A percentile compares a stretch with the other conserved stretches of the same genome.
Conservation (phyloP, 805 yeast species). For the Cyberlindnera lachancei region DNA sequence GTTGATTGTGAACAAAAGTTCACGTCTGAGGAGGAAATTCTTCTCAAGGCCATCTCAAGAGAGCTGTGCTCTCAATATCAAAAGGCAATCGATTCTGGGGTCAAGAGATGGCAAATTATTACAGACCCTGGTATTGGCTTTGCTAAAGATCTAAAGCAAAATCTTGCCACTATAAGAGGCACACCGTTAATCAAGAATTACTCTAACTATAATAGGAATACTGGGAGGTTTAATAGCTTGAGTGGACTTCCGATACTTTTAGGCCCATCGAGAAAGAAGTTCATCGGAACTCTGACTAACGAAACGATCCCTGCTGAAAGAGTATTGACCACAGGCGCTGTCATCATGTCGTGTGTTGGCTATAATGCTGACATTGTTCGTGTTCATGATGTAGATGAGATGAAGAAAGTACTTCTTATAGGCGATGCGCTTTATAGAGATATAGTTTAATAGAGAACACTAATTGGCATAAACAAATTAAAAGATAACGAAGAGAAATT, state of each 20-base stretch:
- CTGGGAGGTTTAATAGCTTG: constrained; percentile 14
- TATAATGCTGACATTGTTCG: constrained; percentile 75
- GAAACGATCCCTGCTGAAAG: constrained; percentile 53
- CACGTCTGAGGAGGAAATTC: constrained; percentile 23
- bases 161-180: constrained; percentile 53
- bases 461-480: constrained; percentile 1
- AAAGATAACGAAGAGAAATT: neutral
- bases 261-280: constrained; percentile 86
- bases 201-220: constrained; percentile 27
- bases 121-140: constrained; percentile 96
- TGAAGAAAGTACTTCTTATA: constrained; percentile 43
- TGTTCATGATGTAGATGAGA: constrained; percentile 74
- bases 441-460: constrained; percentile 5
- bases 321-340: constrained; percentile 68
- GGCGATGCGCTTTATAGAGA: constrained; percentile 69
- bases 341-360: constrained; percentile 65
- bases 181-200: constrained; percentile 41
- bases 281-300: constrained; percentile 69
- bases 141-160: constrained; percentile 76
- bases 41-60: constrained; percentile 50
- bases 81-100: constrained; percentile 54
- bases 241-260: constrained; percentile 53
- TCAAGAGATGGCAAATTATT: constrained; percentile 83
- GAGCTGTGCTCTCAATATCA: constrained; percentile 55
- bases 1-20: constrained; percentile 17